phyloP scores from a whole-genome alignment of 2,329 filamentous ascomycete genomes.

The Simplicillium sp. region DNA sequence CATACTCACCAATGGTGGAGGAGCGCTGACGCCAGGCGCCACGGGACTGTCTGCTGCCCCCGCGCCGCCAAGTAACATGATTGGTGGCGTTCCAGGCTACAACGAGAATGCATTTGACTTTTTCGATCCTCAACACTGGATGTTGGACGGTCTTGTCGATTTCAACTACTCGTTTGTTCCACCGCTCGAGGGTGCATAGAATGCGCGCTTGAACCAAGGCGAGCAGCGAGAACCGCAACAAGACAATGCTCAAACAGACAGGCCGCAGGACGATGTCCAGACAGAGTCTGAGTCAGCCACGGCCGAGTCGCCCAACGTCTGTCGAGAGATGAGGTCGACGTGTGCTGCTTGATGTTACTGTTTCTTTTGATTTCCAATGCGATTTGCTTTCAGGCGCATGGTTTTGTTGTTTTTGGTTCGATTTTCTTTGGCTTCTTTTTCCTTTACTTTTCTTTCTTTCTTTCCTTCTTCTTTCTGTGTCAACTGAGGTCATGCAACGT shows the following conservation, averaged over 20 bases:
- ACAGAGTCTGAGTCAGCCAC: no score
- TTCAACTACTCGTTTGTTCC: slow-evolving; percentile 60
- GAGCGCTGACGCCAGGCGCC: slow-evolving; percentile 41
- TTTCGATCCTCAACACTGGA: slow-evolving; percentile 90
- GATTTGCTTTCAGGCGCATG: no score
- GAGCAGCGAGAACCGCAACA: no score
- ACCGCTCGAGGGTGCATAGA: slow-evolving; percentile 43
- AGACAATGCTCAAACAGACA: no score
- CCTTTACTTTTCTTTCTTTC: background rate
- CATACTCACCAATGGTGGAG: slow-evolving; percentile 35
- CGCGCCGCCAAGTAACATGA: slow-evolving; percentile 33
- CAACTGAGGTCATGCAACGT: no score
- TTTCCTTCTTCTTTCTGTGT: background rate
- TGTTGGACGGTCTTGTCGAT: slow-evolving; percentile 76
- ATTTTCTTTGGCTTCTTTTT: no score
- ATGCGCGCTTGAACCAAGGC: background rate
- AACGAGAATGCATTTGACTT: slow-evolving; percentile 70
- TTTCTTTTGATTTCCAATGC: no score
- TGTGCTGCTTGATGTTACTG: no score
- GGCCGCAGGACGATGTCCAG: no score
- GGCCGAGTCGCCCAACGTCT: no score
- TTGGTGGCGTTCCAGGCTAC: slow-evolving; percentile 42
- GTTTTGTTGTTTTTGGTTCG: no score
- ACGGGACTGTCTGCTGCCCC: slow-evolving; percentile 31
- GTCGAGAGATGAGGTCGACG: no score